Percentiles rank a stretch among this genome's conserved stretches.
Conservation (phyloP, 2,329 filamentous ascomycete genomes). For the Thelonectria olida region DNA sequence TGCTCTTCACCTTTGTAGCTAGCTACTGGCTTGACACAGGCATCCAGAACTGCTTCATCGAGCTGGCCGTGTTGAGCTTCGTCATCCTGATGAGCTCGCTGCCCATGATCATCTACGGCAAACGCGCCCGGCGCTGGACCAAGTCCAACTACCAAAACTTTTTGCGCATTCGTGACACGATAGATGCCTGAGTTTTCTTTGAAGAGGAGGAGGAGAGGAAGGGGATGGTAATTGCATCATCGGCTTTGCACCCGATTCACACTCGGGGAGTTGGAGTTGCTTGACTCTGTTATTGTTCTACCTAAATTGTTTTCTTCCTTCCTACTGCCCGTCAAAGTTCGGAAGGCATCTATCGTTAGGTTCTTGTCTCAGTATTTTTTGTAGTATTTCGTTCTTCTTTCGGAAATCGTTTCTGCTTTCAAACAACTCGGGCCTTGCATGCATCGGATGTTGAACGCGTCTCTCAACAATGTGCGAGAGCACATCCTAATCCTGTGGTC, state of each 20-base stretch:
- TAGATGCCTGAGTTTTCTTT: conserved; percentile 31
- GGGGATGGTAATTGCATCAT: conserved; percentile 12
- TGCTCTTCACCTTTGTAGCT: conserved; percentile 62
- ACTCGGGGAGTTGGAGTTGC: not conserved
- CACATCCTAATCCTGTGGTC: conserved; percentile 2
- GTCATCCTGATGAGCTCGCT: conserved; percentile 59
- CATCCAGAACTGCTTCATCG: conserved; percentile 59
- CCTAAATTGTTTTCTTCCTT: not conserved
- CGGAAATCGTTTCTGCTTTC: not conserved
- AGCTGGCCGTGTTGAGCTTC: conserved; percentile 60
- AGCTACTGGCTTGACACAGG: conserved; percentile 59
- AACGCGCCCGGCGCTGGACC: conserved; percentile 58
- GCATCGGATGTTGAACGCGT: conserved; percentile 10
- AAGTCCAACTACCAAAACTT: conserved; percentile 55
- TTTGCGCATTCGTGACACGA: conserved; percentile 57
- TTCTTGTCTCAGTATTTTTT: not conserved
- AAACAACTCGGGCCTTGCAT: conserved; percentile 1
- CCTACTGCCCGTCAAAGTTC: not conserved
- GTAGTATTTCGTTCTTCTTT: not conserved
- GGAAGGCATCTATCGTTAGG: not conserved
- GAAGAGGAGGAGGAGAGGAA: not conserved
- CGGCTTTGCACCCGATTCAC: not conserved
- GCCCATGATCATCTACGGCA: conserved; percentile 65
- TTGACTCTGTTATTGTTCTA: conserved; percentile 8
- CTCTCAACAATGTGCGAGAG: not conserved